These are phyloP conservation scores for Hymenoscyphus fraxineus DNA, from an alignment of 2,329 filamentous ascomycete species.

Conservation along the genomic window DNA sequence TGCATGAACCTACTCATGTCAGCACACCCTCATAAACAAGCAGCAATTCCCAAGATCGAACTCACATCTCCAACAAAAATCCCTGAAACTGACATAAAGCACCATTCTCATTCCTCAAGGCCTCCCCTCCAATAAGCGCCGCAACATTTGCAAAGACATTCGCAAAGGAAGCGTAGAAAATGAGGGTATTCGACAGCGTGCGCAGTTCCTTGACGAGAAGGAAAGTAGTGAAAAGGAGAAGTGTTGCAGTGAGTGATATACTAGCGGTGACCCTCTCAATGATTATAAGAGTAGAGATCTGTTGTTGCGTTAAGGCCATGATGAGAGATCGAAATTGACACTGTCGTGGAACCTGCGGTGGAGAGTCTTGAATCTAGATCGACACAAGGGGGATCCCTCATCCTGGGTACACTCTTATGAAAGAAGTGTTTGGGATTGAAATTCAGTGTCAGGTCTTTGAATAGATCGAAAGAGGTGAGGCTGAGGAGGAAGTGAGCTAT, in stretches of 20 bases:
- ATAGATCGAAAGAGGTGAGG: not conserved
- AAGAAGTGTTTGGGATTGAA: not conserved
- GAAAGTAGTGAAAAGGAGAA: constrained; percentile 71
- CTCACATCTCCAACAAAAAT: constrained; percentile 73
- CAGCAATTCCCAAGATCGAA: not conserved
- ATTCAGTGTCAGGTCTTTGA: not conserved
- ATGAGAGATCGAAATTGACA: not conserved
- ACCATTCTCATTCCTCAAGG: constrained; percentile 26
- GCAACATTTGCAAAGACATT: constrained; percentile 57
- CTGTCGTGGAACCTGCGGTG: not conserved
- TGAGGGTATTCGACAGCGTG: constrained; percentile 70
- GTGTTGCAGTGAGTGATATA: constrained; percentile 65
- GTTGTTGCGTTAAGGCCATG: constrained; percentile 22
- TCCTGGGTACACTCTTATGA: not conserved
- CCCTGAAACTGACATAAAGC: constrained; percentile 65
- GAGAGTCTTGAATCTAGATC: not conserved
- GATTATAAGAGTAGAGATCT: constrained; percentile 53
- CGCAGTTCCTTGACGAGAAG: constrained; percentile 64
- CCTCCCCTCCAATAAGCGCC: constrained; percentile 52
- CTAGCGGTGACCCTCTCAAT: constrained; percentile 68
- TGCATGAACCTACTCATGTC: constrained; percentile 58
- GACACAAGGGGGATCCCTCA: not conserved
- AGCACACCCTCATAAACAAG: constrained; percentile 35
- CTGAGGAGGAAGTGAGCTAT: not conserved
- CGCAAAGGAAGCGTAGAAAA: constrained; percentile 58